phyloP scores from a whole-genome alignment of 108 stramenopile species.

The Schizochytrium sp. region DNA sequence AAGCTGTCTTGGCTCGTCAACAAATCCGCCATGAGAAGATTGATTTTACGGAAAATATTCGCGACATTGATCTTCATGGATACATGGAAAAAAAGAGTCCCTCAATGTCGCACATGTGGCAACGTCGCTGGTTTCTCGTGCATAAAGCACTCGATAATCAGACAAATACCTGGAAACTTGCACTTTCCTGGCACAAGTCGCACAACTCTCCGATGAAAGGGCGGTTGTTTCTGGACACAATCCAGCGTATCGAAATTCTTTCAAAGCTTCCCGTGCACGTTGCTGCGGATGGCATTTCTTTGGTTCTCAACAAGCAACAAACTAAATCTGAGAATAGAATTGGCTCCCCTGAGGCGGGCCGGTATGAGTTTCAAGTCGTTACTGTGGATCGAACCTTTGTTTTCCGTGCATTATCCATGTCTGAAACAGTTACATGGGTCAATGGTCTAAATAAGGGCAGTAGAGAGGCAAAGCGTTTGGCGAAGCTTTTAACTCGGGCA shows the following conservation, averaged over 20 bases:
- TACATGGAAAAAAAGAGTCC: conserved; percentile 25
- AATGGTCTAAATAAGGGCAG: conserved; percentile 57
- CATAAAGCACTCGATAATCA: conserved; percentile 41
- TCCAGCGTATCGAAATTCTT: conserved; percentile 4
- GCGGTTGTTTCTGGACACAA: conserved; percentile 20
- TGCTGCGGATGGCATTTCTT: conserved; percentile 44
- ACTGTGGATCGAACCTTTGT: background rate
- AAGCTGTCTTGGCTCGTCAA: conserved; percentile 8
- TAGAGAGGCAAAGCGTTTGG: conserved; percentile 31
- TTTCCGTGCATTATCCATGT: conserved; percentile 44
- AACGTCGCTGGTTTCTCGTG: conserved; percentile 46
- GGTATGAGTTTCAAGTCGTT: conserved; percentile 5
- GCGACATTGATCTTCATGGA: conserved; percentile 58
- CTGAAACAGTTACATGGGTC: conserved; percentile 56
- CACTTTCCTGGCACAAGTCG: conserved; percentile 53
- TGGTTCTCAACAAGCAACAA: conserved; percentile 6
- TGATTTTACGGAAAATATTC: conserved; percentile 43
- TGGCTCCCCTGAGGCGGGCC: background rate
- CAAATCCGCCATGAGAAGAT: conserved; percentile 40
- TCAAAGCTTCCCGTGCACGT: background rate
- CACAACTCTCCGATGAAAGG: conserved; percentile 19
- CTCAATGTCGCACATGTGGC: background rate
- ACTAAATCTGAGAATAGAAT: background rate
- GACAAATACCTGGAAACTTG: conserved; percentile 42
- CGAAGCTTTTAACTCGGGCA: background rate